Percentiles rank a stretch among this genome's conserved stretches.
Conservation (phyloP, 805 yeast species). For the Vanderwaltozyma polyspora region DNA sequence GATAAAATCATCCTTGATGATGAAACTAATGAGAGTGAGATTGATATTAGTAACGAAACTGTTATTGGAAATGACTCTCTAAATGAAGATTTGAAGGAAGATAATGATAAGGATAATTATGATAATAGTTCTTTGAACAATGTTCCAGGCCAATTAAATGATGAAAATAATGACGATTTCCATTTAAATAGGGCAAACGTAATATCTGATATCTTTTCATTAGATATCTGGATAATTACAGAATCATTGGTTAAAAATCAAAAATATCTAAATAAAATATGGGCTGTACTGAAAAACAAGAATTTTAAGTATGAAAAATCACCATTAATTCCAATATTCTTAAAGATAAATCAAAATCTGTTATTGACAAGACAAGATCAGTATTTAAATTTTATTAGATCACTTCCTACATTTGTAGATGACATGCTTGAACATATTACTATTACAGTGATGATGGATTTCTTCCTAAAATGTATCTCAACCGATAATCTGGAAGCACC, state of each 20-base stretch:
- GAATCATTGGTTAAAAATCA: conserved; percentile 76
- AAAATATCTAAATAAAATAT: conserved; percentile 51
- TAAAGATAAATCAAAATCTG: conserved; percentile 80
- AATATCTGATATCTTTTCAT: conserved; percentile 68
- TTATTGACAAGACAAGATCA: conserved; percentile 56
- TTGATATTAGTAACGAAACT: conserved; percentile 3
- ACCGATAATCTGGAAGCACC: conserved; percentile 85
- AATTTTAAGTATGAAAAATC: conserved; percentile 50
- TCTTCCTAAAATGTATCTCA: conserved; percentile 74
- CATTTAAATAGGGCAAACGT: conserved; percentile 18
- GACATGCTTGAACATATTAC: conserved; percentile 70
- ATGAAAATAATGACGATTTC: not conserved
- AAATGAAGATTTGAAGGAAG: not conserved
- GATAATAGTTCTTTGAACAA: not conserved
- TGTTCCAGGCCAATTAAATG: not conserved
- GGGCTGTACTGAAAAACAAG: conserved; percentile 63
- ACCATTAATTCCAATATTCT: conserved; percentile 67
- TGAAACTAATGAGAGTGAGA: conserved; percentile 3
- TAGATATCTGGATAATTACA: conserved; percentile 85
- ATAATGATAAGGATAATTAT: conserved; percentile 2
- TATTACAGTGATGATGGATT: conserved; percentile 86
- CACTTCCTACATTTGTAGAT: conserved; percentile 45
- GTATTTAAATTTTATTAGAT: conserved; percentile 27
- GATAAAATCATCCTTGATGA: conserved; percentile 19
- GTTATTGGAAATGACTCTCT: not conserved